Conservation (phyloP, 208 protist species). For the Tritrichomonas foetus region DNA sequence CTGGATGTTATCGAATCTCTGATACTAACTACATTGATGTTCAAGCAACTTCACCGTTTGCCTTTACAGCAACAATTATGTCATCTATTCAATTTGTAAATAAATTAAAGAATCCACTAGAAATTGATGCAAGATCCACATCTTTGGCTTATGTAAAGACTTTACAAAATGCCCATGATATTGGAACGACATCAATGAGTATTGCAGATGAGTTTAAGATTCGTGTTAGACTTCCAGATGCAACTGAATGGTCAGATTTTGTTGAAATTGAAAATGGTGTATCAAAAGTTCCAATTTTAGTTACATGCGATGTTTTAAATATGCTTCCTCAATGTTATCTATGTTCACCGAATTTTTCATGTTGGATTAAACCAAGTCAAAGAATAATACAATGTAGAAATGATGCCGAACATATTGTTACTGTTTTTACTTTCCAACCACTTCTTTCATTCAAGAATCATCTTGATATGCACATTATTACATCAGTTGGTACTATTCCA, state of each 20-base stretch:
- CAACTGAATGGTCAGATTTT: neutral
- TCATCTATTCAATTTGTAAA: neutral
- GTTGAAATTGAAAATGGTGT: neutral
- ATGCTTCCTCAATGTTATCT: neutral
- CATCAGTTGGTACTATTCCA: slow-evolving; percentile 1
- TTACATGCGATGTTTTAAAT: neutral
- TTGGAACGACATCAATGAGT: neutral
- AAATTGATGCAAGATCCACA: neutral
- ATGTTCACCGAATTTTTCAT: neutral
- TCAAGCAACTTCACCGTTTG: neutral
- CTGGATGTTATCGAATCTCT: neutral
- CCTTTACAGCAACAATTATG: neutral
- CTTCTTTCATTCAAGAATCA: neutral
- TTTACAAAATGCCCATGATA: neutral
- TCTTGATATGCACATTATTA: neutral
- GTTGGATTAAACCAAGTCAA: neutral
- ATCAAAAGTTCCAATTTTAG: neutral
- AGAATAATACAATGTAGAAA: neutral
- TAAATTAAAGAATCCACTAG: neutral
- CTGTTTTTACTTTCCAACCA: neutral
- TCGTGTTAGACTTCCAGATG: neutral
- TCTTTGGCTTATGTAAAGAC: neutral
- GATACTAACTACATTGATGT: neutral
- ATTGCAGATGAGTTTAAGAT: neutral
- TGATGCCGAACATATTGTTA: neutral